These are phyloP conservation scores for Noccaea caerulescens DNA, from an alignment of 345 rosid species.

Conservation along the genomic window DNA sequence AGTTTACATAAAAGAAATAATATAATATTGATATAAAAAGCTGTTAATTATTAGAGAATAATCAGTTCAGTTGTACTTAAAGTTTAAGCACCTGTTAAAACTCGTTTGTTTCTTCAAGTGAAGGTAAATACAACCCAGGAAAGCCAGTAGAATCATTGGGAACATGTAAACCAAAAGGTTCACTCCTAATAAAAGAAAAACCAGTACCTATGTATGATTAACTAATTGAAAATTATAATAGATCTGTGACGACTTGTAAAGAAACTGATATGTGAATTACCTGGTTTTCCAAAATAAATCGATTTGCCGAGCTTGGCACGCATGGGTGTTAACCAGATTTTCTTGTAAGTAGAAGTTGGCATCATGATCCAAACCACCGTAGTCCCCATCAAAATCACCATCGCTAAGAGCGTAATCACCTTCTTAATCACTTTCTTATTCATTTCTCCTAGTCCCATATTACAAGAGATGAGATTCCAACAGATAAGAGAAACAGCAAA, in stretches of 20 bases:
- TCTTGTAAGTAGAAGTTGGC: slow-evolving; percentile 59
- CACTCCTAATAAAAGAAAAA: slow-evolving; percentile 46
- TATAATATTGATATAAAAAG: not conserved
- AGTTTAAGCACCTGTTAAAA: slow-evolving; percentile 18
- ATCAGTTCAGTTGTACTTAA: not conserved
- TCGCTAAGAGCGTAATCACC: slow-evolving; percentile 45
- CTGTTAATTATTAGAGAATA: not conserved
- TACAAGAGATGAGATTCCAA: slow-evolving; percentile 19
- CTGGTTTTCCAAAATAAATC: slow-evolving; percentile 59
- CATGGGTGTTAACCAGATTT: slow-evolving; percentile 51
- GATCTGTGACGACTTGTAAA: not conserved
- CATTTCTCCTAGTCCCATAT: slow-evolving; percentile 24
- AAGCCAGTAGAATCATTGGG: slow-evolving; percentile 67
- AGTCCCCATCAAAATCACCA: slow-evolving; percentile 51
- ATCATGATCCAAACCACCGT: slow-evolving; percentile 68
- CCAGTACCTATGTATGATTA: not conserved
- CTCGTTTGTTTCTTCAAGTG: slow-evolving; percentile 47
- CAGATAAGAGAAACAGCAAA: not conserved
- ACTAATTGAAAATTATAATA: not conserved
- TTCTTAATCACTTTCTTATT: slow-evolving; percentile 35
- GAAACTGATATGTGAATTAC: slow-evolving; percentile 36
- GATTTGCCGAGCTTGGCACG: slow-evolving; percentile 46
- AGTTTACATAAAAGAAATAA: not conserved
- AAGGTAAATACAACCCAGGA: slow-evolving; percentile 59
- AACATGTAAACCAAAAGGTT: slow-evolving; percentile 55